Conservation (phyloP, 2,329 filamentous ascomycete species). For the Didymella keratinophila region DNA sequence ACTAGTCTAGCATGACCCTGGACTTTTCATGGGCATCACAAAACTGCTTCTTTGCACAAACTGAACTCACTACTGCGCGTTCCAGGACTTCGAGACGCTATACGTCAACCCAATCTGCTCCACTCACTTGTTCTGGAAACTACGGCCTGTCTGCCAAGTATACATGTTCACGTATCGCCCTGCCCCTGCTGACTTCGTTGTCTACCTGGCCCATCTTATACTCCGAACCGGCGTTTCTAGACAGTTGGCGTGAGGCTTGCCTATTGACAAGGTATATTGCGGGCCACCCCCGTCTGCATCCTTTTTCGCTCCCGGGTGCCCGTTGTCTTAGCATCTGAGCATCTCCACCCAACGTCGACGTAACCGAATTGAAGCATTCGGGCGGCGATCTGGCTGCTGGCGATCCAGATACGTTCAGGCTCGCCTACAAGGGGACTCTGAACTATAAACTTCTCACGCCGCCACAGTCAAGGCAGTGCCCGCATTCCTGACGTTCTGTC, state of each 20-base stretch:
- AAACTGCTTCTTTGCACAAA: constrained; percentile 26
- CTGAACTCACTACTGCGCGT: constrained; percentile 25
- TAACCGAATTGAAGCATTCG: constrained; percentile 45
- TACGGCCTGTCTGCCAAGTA: constrained; percentile 37
- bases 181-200: constrained; percentile 22
- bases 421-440: constrained; percentile 40
- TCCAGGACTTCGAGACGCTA: constrained; percentile 30
- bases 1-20: constrained; percentile 31
- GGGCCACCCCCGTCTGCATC: constrained; percentile 40
- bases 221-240: constrained; percentile 39
- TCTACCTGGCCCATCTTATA: constrained; percentile 38
- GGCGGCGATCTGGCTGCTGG: constrained; percentile 49
- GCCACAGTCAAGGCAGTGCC: constrained; percentile 50
- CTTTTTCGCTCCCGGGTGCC: constrained; percentile 40
- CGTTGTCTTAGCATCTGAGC: constrained; percentile 46
- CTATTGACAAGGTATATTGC: constrained; percentile 36
- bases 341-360: constrained; percentile 48
- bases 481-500: constrained; percentile 52
- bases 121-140: constrained; percentile 28
- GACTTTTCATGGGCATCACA: constrained; percentile 22
- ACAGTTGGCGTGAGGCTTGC: constrained; percentile 46
- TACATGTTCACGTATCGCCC: constrained; percentile 37
- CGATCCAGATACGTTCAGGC: constrained; percentile 51
- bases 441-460: constrained; percentile 51
- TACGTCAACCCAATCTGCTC: constrained; percentile 27